Evolutionary conservation across 2,329 filamentous ascomycete genomes (phyloP), one percentile per base, ranked within the genome.

Genomic region (Cladophialophora exuberans): DNA sequence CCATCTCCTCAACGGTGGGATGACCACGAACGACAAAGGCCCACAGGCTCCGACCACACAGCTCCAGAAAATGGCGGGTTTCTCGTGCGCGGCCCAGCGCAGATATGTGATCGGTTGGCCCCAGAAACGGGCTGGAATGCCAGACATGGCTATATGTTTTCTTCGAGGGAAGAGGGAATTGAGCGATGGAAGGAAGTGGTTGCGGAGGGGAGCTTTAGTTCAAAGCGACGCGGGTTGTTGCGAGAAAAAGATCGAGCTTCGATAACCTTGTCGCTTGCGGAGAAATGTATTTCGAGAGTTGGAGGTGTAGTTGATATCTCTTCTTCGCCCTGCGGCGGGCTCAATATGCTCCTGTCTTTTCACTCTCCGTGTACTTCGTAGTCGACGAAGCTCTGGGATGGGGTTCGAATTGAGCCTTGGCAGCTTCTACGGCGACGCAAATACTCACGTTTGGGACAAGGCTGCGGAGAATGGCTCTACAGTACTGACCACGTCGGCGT

Each of bases 11-110:
- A 95, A 78, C 43, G 90, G 88, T 38, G 92, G 91, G 1, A 90
- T 86, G 53, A 82, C 79, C 56, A 87, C 72, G 61, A 96, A 77
- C 54, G 83, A 76, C 54, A 88, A 73, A 30, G 93, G 94, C 9
- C 91, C 91, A 52, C 84, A 67, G 62, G 74, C 77, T 65, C 89
- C 93, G 63, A 97, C 77, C 55, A 89, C 70, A 67, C 90, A 77
- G 66, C 89, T 90, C 83, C 85, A 97, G 81, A 97, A 96, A 77
- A 91, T 88, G 56, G 91, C 91, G 47, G 94, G 94, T 73, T 88
- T 89, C 74, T 94, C 87, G 76, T 90, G 87, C 46, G 89, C 82
- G 49, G 91, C 86, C 90, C 92, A 97, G 75, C 87, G 87, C 68
- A 89, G 76, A 84, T 96, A 97, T 67, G 85, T 85, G 71, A 95